A percentile compares a stretch with the other conserved stretches of the same genome.
These are phyloP conservation scores for Suhomyces coccinellae DNA, from an alignment of 1,139 yeast genomes.

Conservation along the genomic window DNA sequence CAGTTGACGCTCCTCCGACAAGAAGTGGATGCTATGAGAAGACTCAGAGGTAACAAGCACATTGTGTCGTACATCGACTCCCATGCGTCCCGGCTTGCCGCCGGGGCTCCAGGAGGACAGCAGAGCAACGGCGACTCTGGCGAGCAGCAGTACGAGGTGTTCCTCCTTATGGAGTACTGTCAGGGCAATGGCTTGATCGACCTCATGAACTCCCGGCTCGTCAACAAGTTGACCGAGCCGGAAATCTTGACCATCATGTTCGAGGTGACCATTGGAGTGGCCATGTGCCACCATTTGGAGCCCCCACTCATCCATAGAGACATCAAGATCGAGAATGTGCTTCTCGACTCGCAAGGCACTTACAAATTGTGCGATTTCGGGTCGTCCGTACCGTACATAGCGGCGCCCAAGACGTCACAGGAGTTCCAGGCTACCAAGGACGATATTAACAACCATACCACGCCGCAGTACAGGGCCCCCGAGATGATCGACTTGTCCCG, in stretches of 20 bases:
- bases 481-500: conserved; percentile 91
- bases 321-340: conserved; percentile 91
- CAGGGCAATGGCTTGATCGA: conserved; percentile 84
- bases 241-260: conserved; percentile 83
- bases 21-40: conserved; percentile 83
- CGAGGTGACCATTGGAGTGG: conserved; percentile 80
- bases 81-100: conserved; percentile 73
- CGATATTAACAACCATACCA: conserved; percentile 87
- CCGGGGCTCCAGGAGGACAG: conserved; percentile 24
- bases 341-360: conserved; percentile 68
- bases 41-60: conserved; percentile 72
- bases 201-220: conserved; percentile 88
- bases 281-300: conserved; percentile 80
- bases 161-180: conserved; percentile 90
- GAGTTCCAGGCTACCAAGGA: conserved; percentile 72
- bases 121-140: conserved; percentile 23
- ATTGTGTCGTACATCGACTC: conserved; percentile 91
- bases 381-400: conserved; percentile 71
- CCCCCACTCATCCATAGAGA: conserved; percentile 91
- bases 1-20: conserved; percentile 68
- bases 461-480: conserved; percentile 96
- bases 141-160: conserved; percentile 73
- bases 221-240: conserved; percentile 74
- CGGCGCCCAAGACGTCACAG: conserved; percentile 63
- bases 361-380: conserved; percentile 95